Percentiles rank a stretch among this genome's conserved stretches.
These are phyloP conservation scores for Calonectria hongkongensis DNA, from an alignment of 2,329 filamentous ascomycete species.

Conservation along the genomic window DNA sequence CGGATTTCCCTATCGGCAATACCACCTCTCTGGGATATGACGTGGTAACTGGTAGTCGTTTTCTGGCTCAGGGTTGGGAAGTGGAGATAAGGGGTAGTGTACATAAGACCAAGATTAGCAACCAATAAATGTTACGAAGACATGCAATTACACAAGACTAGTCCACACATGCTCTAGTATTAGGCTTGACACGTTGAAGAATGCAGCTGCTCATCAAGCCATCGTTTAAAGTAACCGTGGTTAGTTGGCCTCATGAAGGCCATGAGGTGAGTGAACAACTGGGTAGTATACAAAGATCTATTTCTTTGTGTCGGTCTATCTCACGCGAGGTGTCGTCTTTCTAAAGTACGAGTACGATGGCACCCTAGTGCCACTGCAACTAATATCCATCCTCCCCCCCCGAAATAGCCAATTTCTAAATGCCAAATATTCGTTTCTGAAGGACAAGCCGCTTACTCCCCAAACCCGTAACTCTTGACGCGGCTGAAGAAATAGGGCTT, in stretches of 20 bases:
- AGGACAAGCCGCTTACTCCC: constrained; percentile 55
- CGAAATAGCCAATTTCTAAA: neutral
- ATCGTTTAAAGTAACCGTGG: neutral
- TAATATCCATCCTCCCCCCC: neutral
- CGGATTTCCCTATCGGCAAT: neutral
- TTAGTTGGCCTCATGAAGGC: neutral
- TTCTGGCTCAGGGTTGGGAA: constrained; percentile 28
- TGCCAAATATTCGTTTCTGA: neutral
- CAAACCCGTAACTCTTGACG: constrained; percentile 76
- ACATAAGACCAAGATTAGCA: constrained; percentile 19
- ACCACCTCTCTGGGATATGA: neutral
- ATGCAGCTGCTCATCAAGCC: too few relatives aligned
- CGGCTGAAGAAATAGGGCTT: constrained; percentile 81
- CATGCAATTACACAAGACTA: constrained; percentile 32
- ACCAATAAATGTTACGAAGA: constrained; percentile 38
- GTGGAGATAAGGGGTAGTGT: constrained; percentile 16
- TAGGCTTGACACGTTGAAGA: too few relatives aligned
- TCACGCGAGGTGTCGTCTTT: too few relatives aligned
- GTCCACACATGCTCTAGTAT: too few relatives aligned
- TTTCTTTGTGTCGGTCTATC: neutral
- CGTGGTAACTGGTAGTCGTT: neutral
- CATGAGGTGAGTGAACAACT: neutral
- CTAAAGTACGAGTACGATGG: neutral
- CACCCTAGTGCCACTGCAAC: neutral
- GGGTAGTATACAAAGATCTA: neutral